Conservation (phyloP, 2,329 filamentous ascomycete genomes). For the Fusarium newnesense region DNA sequence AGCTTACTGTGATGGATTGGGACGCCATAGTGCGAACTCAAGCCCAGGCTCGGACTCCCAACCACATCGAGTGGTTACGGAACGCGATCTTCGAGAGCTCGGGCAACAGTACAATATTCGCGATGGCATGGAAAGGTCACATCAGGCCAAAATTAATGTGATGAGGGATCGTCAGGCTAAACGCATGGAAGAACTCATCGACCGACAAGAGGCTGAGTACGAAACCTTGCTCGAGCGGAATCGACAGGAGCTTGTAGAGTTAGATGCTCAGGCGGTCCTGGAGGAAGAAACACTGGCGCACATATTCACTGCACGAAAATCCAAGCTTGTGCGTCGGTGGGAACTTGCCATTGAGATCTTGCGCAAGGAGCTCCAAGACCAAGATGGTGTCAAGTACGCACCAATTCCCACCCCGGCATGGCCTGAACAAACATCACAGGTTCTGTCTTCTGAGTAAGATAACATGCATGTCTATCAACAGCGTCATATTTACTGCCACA, state of each 20-base stretch:
- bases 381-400: constrained; percentile 56
- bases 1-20: constrained; percentile 69
- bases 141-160: constrained; percentile 71
- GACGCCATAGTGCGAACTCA: constrained; percentile 48
- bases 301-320: constrained; percentile 58
- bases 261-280: constrained; percentile 58
- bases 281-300: constrained; percentile 61
- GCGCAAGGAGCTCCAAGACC: constrained; percentile 61
- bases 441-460: constrained; percentile 1
- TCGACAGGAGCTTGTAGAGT: constrained; percentile 58
- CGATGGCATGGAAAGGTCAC: constrained; percentile 67
- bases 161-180: constrained; percentile 72
- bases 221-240: constrained; percentile 57
- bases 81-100: constrained; percentile 67
- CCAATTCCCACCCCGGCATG: constrained; percentile 47
- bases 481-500: neutral
- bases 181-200: constrained; percentile 67
- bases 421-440: constrained; percentile 38
- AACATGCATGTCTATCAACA: neutral
- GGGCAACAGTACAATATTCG: constrained; percentile 70
- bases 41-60: constrained; percentile 42
- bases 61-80: constrained; percentile 65
- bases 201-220: constrained; percentile 64
- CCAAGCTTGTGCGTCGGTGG: constrained; percentile 62
- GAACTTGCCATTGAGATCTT: constrained; percentile 62